Conservation (phyloP, 129 eudicot species). For the Arctium lappa region DNA sequence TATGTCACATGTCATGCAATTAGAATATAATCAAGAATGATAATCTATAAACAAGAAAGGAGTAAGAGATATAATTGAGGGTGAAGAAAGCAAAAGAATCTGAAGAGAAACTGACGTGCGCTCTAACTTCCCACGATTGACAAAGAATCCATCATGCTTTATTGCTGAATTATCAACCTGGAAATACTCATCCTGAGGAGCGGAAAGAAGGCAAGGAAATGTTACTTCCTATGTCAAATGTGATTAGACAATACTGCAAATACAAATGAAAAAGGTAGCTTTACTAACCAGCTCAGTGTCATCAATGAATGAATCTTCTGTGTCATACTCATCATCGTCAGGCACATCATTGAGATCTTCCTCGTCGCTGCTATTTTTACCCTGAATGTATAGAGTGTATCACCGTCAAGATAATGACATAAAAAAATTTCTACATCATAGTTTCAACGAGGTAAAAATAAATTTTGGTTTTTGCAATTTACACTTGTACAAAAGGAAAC, state of each 20-base stretch:
- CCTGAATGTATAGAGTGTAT: constrained; percentile 43
- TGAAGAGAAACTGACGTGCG: constrained; percentile 59
- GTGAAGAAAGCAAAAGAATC: constrained; percentile 6
- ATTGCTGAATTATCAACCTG: constrained; percentile 95
- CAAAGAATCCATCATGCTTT: constrained; percentile 97
- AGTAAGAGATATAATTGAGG: neutral
- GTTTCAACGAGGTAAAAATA: neutral
- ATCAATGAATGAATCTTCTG: constrained; percentile 95
- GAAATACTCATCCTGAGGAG: constrained; percentile 91
- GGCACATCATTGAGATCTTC: constrained; percentile 93
- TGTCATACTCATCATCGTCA: constrained; percentile 96
- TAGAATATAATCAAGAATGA: constrained; percentile 4
- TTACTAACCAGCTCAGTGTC: constrained; percentile 84
- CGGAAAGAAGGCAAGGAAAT: neutral
- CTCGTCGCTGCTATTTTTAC: constrained; percentile 91
- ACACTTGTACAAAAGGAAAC: neutral
- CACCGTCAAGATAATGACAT: constrained; percentile 8
- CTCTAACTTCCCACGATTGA: constrained; percentile 93
- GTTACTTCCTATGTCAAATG: neutral
- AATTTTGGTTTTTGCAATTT: neutral
- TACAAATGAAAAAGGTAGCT: constrained; percentile 2
- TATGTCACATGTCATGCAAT: constrained; percentile 5
- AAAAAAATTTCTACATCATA: neutral
- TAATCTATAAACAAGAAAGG: neutral
- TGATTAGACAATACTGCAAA: neutral